A percentile compares a stretch with the other conserved stretches of the same genome.
Conservation (phyloP, 73 alveolate species). For the Tetrahymena borealis region DNA sequence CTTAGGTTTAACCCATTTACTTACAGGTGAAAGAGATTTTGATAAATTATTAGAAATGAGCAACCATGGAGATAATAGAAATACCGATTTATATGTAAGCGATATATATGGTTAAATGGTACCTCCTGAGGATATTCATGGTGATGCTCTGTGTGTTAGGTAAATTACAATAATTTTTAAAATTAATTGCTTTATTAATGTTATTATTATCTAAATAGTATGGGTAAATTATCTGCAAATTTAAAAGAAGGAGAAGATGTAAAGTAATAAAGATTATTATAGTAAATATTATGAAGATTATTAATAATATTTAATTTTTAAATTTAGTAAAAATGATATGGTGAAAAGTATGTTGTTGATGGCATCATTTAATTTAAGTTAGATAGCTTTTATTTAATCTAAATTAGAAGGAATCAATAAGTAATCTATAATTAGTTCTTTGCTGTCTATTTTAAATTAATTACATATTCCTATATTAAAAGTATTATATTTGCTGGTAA, state of each 20-base stretch:
- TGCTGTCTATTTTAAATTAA: not conserved
- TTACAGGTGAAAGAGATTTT: conserved; percentile 30
- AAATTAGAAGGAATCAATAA: conserved; percentile 15
- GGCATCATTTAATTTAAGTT: conserved; percentile 37
- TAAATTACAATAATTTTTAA: not conserved
- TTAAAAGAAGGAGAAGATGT: not conserved
- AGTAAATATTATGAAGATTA: not conserved
- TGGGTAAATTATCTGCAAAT: conserved; percentile 22
- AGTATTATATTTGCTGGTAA: conserved; percentile 38
- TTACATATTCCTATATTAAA: not conserved
- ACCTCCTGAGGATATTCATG: conserved; percentile 20
- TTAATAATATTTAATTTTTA: not conserved
- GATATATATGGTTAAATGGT: conserved; percentile 16
- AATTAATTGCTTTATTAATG: not conserved
- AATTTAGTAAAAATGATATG: not conserved
- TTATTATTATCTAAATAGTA: not conserved
- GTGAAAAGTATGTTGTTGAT: conserved; percentile 28
- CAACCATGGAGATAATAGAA: conserved; percentile 24
- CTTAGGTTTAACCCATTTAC: conserved; percentile 28
- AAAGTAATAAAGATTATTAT: not conserved
- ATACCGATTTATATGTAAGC: conserved; percentile 15
- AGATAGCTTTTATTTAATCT: conserved; percentile 32
- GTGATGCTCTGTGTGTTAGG: conserved; percentile 20
- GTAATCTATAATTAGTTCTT: not conserved
- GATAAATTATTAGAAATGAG: conserved; percentile 34